phyloP scores from a whole-genome alignment of 257 asterid genomes.

The Rauvolfia tetraphylla region DNA sequence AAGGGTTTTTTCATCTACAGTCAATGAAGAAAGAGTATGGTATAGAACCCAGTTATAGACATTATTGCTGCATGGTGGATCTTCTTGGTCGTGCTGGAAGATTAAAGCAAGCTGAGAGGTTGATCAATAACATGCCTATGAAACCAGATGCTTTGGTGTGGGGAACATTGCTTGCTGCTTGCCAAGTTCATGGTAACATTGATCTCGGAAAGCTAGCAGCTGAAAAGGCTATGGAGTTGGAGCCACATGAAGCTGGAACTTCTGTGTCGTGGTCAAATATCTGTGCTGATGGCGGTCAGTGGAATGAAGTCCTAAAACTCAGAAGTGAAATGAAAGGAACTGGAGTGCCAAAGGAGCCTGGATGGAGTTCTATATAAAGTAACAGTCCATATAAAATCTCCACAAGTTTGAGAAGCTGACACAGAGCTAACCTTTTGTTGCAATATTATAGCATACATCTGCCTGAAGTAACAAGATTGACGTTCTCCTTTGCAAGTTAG shows the following conservation, averaged over 20 bases:
- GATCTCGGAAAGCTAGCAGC: conserved; percentile 62
- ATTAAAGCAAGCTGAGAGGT: conserved; percentile 62
- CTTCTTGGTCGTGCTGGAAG: conserved; percentile 81
- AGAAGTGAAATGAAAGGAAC: conserved; percentile 49
- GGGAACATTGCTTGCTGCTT: conserved; percentile 78
- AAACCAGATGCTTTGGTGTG: conserved; percentile 49
- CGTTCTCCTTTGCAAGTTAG: background rate
- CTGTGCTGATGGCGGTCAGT: conserved; percentile 68
- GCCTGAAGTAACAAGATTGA: background rate
- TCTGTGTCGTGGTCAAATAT: conserved; percentile 60
- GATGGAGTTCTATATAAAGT: conserved; percentile 66
- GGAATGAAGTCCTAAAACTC: conserved; percentile 55
- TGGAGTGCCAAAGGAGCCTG: conserved; percentile 52
- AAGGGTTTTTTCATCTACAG: conserved; percentile 57
- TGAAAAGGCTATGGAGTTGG: conserved; percentile 51
- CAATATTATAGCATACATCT: background rate
- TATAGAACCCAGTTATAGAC: conserved; percentile 56
- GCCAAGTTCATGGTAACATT: conserved; percentile 54
- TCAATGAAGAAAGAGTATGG: conserved; percentile 66
- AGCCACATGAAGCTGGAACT: conserved; percentile 53
- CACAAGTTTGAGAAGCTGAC: background rate
- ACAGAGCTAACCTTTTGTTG: background rate
- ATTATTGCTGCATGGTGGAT: conserved; percentile 78
- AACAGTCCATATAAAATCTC: background rate
- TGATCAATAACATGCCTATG: conserved; percentile 57